Evolutionary conservation across 805 yeast genomes (phyloP), one percentile per base, ranked within the genome.

Genomic region (Nakazawaea sp.): DNA sequence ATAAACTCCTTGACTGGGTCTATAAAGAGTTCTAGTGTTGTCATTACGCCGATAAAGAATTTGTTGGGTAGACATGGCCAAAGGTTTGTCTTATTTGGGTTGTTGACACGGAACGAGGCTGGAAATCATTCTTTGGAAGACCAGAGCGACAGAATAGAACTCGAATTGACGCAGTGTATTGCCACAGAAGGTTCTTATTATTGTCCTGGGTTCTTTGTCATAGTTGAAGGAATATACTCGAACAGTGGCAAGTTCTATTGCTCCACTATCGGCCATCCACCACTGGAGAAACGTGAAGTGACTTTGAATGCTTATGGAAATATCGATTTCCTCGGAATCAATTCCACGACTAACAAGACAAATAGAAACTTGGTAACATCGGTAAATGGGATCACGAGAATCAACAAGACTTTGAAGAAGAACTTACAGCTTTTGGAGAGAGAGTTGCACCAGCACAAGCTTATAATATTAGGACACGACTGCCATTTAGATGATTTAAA

Each of bases 191-290:
- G 80, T 0, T 68, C 81, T 7, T 89, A 75, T 49, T 80, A 74
- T 49, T 74, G 79, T 3, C 67, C 75, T 0, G 97, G 98, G 2
- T 78, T 81, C 64, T 77, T 81, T 47, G 75, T 86, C 0, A 59
- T 90, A 2, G 81, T 83, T 36, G 95, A 87, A 51, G 99, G 99
- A 13, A 75, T 85, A 13, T 86, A 87, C 52, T 75, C 79, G 12
- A 78, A 80, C 3, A 72, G 76, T 13, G 76, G 79, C 2, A 77
- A 71, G 33, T 88, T 92, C 52, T 77, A 81, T 45, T 94, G 82
- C 1, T 70, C 82, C 20, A 71, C 81, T 4, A 68, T 92, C 35
- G 81, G 83, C 3, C 96, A 87, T 42, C 97, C 98, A 3, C 88
- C 92, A 0, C 81, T 87, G 3, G 99, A 92, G 53, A 66, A 72